A percentile compares a stretch with the other conserved stretches of the same genome.
Evolutionary conservation across 495 filamentous ascomycete species (phyloP).

Genomic region (Neurospora tetrasperma): DNA sequence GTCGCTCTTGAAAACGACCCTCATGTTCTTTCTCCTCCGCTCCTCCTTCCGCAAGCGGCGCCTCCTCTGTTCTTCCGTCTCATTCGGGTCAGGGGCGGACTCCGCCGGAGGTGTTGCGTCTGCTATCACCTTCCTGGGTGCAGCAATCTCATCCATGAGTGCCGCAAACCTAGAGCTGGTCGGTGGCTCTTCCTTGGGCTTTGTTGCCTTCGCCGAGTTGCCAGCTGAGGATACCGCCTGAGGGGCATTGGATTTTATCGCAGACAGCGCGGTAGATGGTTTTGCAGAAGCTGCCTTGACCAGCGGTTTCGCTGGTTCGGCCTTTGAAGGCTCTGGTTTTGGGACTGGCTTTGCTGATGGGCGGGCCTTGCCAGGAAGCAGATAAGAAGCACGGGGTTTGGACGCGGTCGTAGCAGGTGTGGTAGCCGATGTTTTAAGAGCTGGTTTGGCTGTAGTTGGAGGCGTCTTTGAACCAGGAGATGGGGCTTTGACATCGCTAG

Average conservation of each 20-base stretch:
- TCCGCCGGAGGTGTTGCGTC: conserved; percentile 33
- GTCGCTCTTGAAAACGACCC: conserved; percentile 57
- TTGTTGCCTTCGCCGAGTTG: conserved; percentile 8
- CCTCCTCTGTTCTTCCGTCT: conserved; percentile 64
- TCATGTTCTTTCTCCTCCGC: conserved; percentile 56
- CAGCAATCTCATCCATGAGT: conserved; percentile 53
- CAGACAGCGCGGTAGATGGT: conserved; percentile 6
- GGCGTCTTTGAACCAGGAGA: conserved; percentile 10
- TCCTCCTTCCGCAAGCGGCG: conserved; percentile 72
- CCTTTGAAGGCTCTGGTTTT: conserved; percentile 17
- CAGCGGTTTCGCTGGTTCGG: conserved; percentile 2
- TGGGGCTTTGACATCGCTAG: conserved; percentile 1
- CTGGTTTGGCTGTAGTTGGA: conserved; percentile 13
- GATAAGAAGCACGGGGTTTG: conserved; percentile 13
- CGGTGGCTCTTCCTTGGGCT: conserved; percentile 18
- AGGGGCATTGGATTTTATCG: conserved; percentile 1
- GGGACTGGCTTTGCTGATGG: conserved; percentile 20
- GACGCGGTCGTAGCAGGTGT: conserved; percentile 13
- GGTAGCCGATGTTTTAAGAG: conserved; percentile 18
- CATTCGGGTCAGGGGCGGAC: conserved; percentile 42
- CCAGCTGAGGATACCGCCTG: conserved; percentile 2
- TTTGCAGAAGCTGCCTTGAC: conserved; percentile 8
- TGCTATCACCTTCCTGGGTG: conserved; percentile 42
- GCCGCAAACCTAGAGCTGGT: conserved; percentile 31
- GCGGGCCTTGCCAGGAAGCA: conserved; percentile 29